Evolutionary conservation across 2,329 filamentous ascomycete genomes (phyloP).

Genomic region (Lasiodiplodia theobromae): DNA sequence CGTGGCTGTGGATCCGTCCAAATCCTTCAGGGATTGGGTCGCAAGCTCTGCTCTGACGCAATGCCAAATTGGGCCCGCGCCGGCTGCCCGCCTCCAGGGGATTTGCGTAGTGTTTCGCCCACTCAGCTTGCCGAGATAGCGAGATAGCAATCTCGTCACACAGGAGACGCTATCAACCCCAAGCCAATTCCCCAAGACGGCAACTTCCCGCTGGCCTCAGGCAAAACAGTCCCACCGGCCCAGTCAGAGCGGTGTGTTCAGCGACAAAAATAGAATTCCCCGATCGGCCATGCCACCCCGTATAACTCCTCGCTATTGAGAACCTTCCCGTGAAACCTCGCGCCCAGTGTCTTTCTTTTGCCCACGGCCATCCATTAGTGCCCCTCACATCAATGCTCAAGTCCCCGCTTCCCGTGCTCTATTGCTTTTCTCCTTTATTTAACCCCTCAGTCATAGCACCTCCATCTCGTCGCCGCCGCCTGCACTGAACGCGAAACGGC

Average conservation of each 20-base stretch:
- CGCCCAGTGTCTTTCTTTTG: background rate
- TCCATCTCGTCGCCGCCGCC: slow-evolving; percentile 30
- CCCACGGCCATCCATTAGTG: background rate
- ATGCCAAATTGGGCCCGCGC: slow-evolving; percentile 2
- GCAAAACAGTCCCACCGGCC: background rate
- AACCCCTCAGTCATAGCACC: slow-evolving; percentile 24
- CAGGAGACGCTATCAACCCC: background rate
- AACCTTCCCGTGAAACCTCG: background rate
- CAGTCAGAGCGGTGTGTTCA: slow-evolving; percentile 3
- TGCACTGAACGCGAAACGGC: slow-evolving; percentile 79
- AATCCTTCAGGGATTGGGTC: slow-evolving; percentile 11
- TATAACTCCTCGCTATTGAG: slow-evolving; percentile 26
- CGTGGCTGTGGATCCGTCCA: slow-evolving; percentile 6
- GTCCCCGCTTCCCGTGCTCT: slow-evolving; percentile 12
- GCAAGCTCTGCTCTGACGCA: slow-evolving; percentile 10
- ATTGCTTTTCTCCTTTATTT: slow-evolving; percentile 22
- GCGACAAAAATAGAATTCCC: background rate
- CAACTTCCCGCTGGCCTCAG: background rate
- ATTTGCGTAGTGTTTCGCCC: background rate
- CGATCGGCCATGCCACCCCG: slow-evolving; percentile 9
- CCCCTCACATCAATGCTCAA: background rate
- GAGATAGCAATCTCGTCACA: slow-evolving; percentile 17
- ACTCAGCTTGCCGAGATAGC: slow-evolving; percentile 8
- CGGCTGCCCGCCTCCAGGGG: background rate
- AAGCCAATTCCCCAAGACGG: background rate